Evolutionary conservation across 768 basidiomycete species (phyloP).

Genomic region (Kwoniella botswanensis): DNA sequence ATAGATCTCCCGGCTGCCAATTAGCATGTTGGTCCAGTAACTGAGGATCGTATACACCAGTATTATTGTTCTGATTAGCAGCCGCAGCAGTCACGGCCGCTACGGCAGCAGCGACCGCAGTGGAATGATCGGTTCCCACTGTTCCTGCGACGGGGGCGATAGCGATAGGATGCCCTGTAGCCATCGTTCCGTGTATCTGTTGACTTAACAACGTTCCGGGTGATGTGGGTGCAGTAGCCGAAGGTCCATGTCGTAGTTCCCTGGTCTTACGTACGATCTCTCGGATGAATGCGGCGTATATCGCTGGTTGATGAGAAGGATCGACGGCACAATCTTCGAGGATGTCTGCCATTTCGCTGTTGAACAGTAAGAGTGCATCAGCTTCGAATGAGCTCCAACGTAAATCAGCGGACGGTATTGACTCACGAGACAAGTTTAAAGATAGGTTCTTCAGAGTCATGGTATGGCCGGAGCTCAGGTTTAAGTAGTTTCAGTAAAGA

Average conservation of each 20-base stretch:
- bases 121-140: conserved; percentile 4
- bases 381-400: conserved; percentile 44
- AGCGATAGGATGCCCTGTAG: conserved; percentile 11
- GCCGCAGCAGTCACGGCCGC: conserved; percentile 8
- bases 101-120: conserved; percentile 1
- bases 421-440: conserved; percentile 47
- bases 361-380: conserved; percentile 62
- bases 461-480: conserved; percentile 52
- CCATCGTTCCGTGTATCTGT: conserved; percentile 10
- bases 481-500: conserved; percentile 81
- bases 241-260: conserved; percentile 33
- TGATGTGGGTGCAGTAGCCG: conserved; percentile 16
- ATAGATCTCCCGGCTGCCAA: conserved; percentile 34
- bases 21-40: conserved; percentile 36
- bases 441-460: conserved; percentile 51
- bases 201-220: conserved; percentile 16
- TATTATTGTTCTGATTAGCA: neutral
- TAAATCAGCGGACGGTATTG: conserved; percentile 65
- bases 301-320: conserved; percentile 81
- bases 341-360: conserved; percentile 75
- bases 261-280: conserved; percentile 63
- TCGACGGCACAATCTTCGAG: conserved; percentile 79
- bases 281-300: conserved; percentile 83
- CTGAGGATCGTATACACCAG: conserved; percentile 42
- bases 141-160: conserved; percentile 8